phyloP scores from a whole-genome alignment of 148 eudicot species.

The Limonium bicolor region DNA sequence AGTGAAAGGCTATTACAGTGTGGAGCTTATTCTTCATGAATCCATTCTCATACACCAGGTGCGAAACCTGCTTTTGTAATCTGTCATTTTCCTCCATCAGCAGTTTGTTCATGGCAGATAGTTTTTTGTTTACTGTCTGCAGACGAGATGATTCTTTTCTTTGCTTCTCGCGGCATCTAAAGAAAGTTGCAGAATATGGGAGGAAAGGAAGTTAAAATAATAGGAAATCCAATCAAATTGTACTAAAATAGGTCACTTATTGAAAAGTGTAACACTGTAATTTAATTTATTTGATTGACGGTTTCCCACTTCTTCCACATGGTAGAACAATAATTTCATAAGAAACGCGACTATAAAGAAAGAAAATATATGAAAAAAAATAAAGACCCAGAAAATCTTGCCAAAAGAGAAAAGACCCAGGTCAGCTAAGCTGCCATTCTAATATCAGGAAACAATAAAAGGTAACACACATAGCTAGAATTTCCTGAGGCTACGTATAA shows the following conservation, averaged over 20 bases:
- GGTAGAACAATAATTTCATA: not conserved
- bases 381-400: too few relatives aligned
- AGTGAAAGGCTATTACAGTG: constrained; percentile 18
- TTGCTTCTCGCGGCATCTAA: constrained; percentile 57
- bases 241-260: not conserved
- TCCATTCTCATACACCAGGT: constrained; percentile 47
- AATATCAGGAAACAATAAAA: too few relatives aligned
- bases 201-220: not conserved
- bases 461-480: too few relatives aligned
- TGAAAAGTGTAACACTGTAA: not conserved
- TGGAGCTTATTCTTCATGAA: constrained; percentile 38
- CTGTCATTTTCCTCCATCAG: constrained; percentile 62
- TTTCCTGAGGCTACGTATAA: too few relatives aligned
- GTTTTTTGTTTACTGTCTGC: constrained; percentile 39
- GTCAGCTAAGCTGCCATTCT: too few relatives aligned
- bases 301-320: not conserved
- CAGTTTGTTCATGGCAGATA: constrained; percentile 50
- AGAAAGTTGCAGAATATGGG: not conserved
- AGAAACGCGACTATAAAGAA: not conserved
- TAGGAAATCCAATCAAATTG: not conserved
- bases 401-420: too few relatives aligned
- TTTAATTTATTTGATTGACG: not conserved
- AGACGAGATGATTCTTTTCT: constrained; percentile 50
- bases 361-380: not conserved
- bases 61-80: constrained; percentile 51